phyloP scores from a whole-genome alignment of 2,329 filamentous ascomycete species.

The Scedosporium apiospermum region DNA sequence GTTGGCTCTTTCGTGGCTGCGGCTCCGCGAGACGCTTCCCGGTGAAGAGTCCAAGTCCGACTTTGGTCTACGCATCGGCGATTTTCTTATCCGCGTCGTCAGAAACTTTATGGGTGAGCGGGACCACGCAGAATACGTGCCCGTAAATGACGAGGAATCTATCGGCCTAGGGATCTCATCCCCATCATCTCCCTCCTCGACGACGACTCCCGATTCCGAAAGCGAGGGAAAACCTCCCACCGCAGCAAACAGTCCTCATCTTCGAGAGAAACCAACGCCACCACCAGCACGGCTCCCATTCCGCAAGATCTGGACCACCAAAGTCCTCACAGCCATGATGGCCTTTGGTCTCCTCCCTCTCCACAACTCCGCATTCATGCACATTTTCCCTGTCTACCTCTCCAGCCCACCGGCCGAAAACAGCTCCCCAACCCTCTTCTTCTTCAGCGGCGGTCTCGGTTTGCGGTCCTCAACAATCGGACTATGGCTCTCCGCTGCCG shows the following conservation, averaged over 20 bases:
- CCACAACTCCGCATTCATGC: constrained; percentile 54
- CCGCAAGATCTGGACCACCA: constrained; percentile 18
- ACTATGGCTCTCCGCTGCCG: constrained; percentile 45
- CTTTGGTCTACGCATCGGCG: constrained; percentile 8
- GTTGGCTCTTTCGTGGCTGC: constrained; percentile 21
- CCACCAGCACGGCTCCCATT: constrained; percentile 9
- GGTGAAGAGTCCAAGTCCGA: constrained; percentile 16
- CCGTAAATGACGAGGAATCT: constrained; percentile 6
- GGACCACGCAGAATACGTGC: constrained; percentile 10
- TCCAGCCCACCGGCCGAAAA: constrained; percentile 40
- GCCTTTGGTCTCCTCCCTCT: constrained; percentile 43
- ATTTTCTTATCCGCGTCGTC: constrained; percentile 9
- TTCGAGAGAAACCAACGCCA: constrained; percentile 4
- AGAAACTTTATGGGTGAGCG: constrained; percentile 8
- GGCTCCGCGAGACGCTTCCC: constrained; percentile 26
- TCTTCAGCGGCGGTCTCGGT: constrained; percentile 51
- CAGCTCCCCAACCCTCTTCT: constrained; percentile 27
- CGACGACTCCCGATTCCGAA: neutral
- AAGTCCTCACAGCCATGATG: constrained; percentile 22
- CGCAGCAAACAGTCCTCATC: neutral
- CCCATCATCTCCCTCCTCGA: neutral
- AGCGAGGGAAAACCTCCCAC: neutral
- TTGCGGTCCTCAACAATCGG: constrained; percentile 19
- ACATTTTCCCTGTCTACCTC: constrained; percentile 54
- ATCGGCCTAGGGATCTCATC: neutral